These are phyloP conservation scores for Rostrohypoxylon terebratum DNA, from an alignment of 495 filamentous ascomycete species.

Conservation along the genomic window DNA sequence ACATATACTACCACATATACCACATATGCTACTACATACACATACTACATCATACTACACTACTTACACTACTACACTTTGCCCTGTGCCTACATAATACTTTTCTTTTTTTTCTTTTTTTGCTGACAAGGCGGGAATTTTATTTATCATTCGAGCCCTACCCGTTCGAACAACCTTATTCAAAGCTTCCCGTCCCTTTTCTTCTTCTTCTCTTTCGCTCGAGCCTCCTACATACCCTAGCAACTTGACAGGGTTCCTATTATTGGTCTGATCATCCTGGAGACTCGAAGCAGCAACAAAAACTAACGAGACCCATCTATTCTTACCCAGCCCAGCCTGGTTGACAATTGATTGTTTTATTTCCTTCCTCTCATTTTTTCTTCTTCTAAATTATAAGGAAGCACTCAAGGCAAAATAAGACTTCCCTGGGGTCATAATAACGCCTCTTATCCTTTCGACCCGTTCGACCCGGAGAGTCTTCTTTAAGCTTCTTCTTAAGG, in stretches of 20 bases:
- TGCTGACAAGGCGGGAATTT: conserved; percentile 42
- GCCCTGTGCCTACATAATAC: conserved; percentile 8
- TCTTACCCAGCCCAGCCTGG: conserved; percentile 18
- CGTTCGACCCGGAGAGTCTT: neutral
- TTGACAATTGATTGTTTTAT: conserved; percentile 24
- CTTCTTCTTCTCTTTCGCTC: conserved; percentile 35
- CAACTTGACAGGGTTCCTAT: conserved; percentile 33
- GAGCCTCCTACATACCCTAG: conserved; percentile 36
- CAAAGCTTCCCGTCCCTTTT: conserved; percentile 23
- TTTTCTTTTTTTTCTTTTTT: neutral
- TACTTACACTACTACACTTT: neutral
- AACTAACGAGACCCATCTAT: conserved; percentile 23
- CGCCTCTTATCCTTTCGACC: conserved; percentile 5
- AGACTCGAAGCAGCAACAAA: conserved; percentile 43
- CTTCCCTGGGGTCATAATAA: conserved; percentile 6
- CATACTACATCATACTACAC: neutral
- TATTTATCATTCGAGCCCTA: conserved; percentile 46
- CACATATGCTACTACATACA: neutral
- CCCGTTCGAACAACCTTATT: conserved; percentile 28
- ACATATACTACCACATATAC: neutral
- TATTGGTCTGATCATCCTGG: conserved; percentile 39
- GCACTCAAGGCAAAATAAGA: conserved; percentile 10
- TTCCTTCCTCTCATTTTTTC: conserved; percentile 6
- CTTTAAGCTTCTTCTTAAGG: conserved; percentile 17
- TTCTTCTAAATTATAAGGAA: conserved; percentile 16